A percentile compares a stretch with the other conserved stretches of the same genome.
Conservation (phyloP, 495 filamentous ascomycete species). For the Penicillium riverlandense region DNA sequence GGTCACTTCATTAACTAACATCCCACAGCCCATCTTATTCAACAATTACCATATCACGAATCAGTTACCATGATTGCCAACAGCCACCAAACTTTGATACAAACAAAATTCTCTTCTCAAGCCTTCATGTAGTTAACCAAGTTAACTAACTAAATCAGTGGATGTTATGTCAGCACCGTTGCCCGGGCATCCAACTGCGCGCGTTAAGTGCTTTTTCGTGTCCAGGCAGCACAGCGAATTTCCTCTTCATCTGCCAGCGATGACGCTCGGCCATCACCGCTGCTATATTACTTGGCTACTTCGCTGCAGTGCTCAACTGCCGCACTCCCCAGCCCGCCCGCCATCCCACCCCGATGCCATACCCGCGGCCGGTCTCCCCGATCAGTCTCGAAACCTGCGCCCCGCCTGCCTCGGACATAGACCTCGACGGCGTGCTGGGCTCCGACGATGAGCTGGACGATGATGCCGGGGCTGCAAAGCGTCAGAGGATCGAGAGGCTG, state of each 20-base stretch:
- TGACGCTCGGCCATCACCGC: conserved; percentile 12
- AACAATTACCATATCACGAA: no score
- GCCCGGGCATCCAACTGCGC: conserved; percentile 16
- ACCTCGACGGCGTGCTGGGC: conserved; percentile 38
- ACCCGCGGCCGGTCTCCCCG: conserved; percentile 32
- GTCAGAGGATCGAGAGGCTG: conserved; percentile 48
- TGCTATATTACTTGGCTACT: conserved; percentile 1
- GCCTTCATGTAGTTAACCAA: no score
- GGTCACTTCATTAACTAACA: no score
- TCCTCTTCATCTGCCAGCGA: conserved; percentile 13
- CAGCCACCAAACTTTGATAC: no score
- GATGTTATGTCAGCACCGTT: conserved; percentile 11
- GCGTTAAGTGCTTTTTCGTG: conserved; percentile 34
- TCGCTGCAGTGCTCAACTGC: conserved; percentile 15
- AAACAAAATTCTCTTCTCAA: no score
- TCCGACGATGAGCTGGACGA: conserved; percentile 56
- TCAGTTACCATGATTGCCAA: no score
- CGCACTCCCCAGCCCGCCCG: conserved; percentile 9
- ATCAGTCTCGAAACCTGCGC: conserved; percentile 41
- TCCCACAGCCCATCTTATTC: no score
- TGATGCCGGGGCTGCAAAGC: conserved; percentile 39
- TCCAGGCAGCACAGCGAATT: conserved; percentile 11
- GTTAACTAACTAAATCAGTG: no score
- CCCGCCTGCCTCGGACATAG: conserved; percentile 22
- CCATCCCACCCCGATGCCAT: conserved; percentile 26